Conservation (phyloP, 305 asterid species). For the Fraxinus xanthoxyloides region DNA sequence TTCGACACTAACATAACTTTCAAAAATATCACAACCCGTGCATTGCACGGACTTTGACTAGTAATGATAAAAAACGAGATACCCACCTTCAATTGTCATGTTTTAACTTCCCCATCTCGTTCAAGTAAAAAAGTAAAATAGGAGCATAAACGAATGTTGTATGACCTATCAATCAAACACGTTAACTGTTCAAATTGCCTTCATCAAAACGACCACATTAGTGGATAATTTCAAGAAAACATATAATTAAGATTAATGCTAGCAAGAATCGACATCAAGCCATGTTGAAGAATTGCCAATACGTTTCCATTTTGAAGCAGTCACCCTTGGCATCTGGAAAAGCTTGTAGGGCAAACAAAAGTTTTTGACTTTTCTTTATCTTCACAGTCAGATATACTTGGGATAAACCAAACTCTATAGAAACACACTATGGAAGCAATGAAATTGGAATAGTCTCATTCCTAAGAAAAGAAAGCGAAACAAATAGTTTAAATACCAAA, state of each 20-base stretch:
- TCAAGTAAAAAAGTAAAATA: background rate
- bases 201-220: background rate
- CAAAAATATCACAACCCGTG: no score
- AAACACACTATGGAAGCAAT: conserved; percentile 37
- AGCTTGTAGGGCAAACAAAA: background rate
- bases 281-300: background rate
- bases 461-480: conserved; percentile 28
- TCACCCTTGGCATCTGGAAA: background rate
- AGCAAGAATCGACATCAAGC: background rate
- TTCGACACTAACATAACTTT: no score
- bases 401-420: background rate
- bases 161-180: background rate
- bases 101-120: background rate
- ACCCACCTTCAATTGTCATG: background rate
- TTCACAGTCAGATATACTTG: background rate
- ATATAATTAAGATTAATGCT: background rate
- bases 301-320: background rate
- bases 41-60: no score
- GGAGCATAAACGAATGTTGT: background rate
- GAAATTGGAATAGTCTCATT: conserved; percentile 40
- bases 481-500: background rate
- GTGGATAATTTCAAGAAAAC: background rate
- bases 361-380: background rate
- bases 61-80: background rate
- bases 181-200: background rate